A percentile compares a stretch with the other conserved stretches of the same genome.
Evolutionary conservation across 257 asterid species (phyloP).

Genomic region (Phtheirospermum japonicum): DNA sequence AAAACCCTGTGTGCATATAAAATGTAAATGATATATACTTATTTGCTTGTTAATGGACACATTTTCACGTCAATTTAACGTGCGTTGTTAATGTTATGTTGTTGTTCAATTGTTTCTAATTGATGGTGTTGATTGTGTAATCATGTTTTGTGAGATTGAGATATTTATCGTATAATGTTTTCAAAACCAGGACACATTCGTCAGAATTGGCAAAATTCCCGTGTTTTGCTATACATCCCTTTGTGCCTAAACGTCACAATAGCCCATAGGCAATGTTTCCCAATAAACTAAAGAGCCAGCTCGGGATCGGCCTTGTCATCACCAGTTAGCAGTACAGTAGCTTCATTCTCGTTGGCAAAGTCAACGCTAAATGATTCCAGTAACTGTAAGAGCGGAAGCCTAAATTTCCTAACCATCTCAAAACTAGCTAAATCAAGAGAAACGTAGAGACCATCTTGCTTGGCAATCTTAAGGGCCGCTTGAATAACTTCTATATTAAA

Average conservation of each 20-base stretch:
- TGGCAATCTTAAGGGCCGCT: conserved; percentile 77
- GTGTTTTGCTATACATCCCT: conserved; percentile 88
- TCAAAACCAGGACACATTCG: too few species aligned
- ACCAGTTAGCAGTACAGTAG: conserved; percentile 69
- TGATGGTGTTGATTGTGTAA: too few species aligned
- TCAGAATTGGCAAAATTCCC: too few species aligned
- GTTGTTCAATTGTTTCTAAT: too few species aligned
- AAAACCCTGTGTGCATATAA: too few species aligned
- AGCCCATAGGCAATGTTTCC: conserved; percentile 84
- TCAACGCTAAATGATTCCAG: conserved; percentile 84
- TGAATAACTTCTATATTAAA: conserved; percentile 66
- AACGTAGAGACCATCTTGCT: conserved; percentile 77
- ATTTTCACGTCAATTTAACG: too few species aligned
- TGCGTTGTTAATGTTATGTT: too few species aligned
- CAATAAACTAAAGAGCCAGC: conserved; percentile 69
- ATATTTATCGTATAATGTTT: too few species aligned
- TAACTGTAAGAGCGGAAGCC: conserved; percentile 63
- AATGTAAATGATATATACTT: too few species aligned
- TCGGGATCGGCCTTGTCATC: conserved; percentile 56
- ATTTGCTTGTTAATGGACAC: too few species aligned
- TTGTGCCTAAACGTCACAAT: conserved; percentile 85
- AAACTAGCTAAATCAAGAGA: conserved; percentile 96
- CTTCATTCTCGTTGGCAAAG: conserved; percentile 98
- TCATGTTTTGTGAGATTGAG: too few species aligned
- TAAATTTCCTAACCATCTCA: conserved; percentile 96